Percentiles rank a stretch among this genome's conserved stretches.
Evolutionary conservation across 768 basidiomycete genomes (phyloP).

Genomic region (Clathrus columnatus): DNA sequence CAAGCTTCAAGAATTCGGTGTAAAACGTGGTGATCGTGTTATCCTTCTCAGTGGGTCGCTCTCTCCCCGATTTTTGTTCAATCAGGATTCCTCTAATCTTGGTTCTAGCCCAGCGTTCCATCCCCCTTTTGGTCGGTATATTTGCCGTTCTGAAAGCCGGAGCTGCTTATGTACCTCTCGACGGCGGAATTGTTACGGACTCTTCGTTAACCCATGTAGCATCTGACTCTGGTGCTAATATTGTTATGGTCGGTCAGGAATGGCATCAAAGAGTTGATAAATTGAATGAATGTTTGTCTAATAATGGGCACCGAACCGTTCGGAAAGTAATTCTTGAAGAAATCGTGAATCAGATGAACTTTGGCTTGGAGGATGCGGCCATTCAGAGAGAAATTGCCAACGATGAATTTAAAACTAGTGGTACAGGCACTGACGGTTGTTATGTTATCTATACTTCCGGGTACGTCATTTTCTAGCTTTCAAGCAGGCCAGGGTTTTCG

Average conservation of each 20-base stretch:
- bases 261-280: conserved; percentile 30
- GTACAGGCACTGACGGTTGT: conserved; percentile 28
- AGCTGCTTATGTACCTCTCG: conserved; percentile 50
- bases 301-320: not conserved
- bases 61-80: not conserved
- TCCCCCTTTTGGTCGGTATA: conserved; percentile 44
- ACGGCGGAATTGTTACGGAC: conserved; percentile 50
- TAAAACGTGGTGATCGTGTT: conserved; percentile 41
- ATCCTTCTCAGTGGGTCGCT: conserved; percentile 30
- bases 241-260: conserved; percentile 36
- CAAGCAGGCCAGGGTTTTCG: not conserved
- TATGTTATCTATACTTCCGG: conserved; percentile 57
- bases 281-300: not conserved
- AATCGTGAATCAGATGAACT: not conserved
- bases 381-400: conserved; percentile 32
- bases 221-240: conserved; percentile 33
- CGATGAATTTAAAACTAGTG: conserved; percentile 15
- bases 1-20: conserved; percentile 33
- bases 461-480: conserved; percentile 22
- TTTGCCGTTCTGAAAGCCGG: conserved; percentile 49
- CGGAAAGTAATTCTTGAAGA: conserved; percentile 7
- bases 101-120: conserved; percentile 36
- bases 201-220: conserved; percentile 44
- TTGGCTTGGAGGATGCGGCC: conserved; percentile 7
- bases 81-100: not conserved